Percentiles rank a stretch among this genome's conserved stretches.
These are phyloP conservation scores for Bacterosira constricta DNA, from an alignment of 108 stramenopile genomes.

Conservation along the genomic window DNA sequence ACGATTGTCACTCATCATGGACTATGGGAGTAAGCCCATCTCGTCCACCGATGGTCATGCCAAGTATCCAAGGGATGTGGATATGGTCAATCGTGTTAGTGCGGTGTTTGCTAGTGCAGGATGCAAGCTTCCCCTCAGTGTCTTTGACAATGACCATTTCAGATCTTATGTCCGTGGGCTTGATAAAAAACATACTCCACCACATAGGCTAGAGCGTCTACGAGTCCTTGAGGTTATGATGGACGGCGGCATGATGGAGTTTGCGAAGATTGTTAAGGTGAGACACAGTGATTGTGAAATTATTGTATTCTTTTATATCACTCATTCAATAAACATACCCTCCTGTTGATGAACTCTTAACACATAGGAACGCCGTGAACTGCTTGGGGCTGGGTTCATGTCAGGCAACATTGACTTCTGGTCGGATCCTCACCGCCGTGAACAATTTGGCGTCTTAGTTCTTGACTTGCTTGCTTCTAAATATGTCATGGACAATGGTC, in stretches of 20 bases:
- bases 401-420: constrained; percentile 13
- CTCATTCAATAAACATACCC: too few species aligned
- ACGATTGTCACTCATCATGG: not conserved
- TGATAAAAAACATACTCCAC: constrained; percentile 1
- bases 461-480: constrained; percentile 4
- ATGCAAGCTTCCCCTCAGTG: not conserved
- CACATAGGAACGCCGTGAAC: not conserved
- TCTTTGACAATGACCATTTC: not conserved
- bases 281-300: too few species aligned
- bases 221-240: not conserved
- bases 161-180: not conserved
- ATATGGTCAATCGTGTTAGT: not conserved
- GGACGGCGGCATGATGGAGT: not conserved
- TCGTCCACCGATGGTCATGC: not conserved
- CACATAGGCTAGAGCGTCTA: constrained; percentile 8
- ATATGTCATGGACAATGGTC: not conserved
- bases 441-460: constrained; percentile 17
- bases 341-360: too few species aligned
- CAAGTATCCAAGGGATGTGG: constrained; percentile 1
- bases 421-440: constrained; percentile 4
- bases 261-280: not conserved
- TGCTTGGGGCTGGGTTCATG: not conserved
- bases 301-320: too few species aligned
- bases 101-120: not conserved
- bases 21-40: not conserved